Conservation (phyloP, 1,284 basidiomycete genomes). For the Takashimella tepidaria region DNA sequence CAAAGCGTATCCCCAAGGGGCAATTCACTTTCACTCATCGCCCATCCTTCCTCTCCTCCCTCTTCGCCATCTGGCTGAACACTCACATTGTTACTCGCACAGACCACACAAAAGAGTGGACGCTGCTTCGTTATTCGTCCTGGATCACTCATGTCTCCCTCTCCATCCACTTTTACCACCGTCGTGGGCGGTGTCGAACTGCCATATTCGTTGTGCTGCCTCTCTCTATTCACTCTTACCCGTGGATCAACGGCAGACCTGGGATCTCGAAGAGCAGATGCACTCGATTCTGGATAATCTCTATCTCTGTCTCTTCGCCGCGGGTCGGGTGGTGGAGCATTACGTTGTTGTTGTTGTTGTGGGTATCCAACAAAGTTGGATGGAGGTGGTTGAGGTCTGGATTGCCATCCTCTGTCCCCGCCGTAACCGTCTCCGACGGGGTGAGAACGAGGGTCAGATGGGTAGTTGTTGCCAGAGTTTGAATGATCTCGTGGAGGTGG, state of each 20-base stretch:
- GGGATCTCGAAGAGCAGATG: too few relatives aligned
- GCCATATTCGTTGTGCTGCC: not conserved
- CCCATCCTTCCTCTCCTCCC: too few relatives aligned
- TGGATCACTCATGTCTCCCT: not conserved
- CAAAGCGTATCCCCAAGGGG: too few relatives aligned
- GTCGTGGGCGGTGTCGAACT: not conserved
- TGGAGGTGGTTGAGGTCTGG: not conserved
- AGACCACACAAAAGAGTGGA: slow-evolving; percentile 93
- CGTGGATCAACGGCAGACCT: not conserved
- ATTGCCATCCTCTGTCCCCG: too few relatives aligned
- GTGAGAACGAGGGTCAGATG: not conserved
- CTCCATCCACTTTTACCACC: not conserved
- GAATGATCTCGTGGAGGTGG: too few relatives aligned
- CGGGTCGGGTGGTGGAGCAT: not conserved
- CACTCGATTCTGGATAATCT: not conserved
- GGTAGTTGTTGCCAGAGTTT: too few relatives aligned
- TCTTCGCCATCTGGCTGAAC: too few relatives aligned
- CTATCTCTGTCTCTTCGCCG: not conserved
- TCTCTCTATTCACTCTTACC: not conserved
- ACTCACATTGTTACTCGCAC: slow-evolving; percentile 90
- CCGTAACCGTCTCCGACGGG: too few relatives aligned
- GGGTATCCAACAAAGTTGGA: too few relatives aligned
- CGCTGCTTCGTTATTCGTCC: slow-evolving; percentile 36
- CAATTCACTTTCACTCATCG: too few relatives aligned
- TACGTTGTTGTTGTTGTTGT: too few relatives aligned